phyloP scores from a whole-genome alignment of 768 basidiomycete genomes.

The Xanthoconium stramineum region DNA sequence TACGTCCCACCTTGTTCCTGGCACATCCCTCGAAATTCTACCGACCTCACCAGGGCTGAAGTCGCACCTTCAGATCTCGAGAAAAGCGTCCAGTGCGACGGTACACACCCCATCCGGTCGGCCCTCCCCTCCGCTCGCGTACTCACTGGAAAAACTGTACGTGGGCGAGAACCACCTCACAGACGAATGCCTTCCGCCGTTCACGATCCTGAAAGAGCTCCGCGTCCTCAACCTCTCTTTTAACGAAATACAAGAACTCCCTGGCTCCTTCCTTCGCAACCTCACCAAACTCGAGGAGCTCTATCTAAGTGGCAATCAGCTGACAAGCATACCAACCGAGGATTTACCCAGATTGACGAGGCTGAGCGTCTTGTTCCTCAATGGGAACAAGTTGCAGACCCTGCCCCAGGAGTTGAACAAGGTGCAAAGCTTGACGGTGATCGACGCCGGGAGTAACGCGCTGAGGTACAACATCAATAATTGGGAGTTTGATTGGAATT shows the following conservation, averaged over 20 bases:
- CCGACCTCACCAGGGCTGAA: constrained; percentile 9
- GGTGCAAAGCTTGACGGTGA: constrained; percentile 67
- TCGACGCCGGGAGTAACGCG: constrained; percentile 92
- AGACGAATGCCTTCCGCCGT: constrained; percentile 71
- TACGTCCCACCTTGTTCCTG: constrained; percentile 25
- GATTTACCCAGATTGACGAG: constrained; percentile 71
- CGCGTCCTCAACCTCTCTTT: constrained; percentile 88
- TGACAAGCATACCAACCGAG: constrained; percentile 86
- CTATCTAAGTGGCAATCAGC: constrained; percentile 93
- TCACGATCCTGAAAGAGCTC: constrained; percentile 76
- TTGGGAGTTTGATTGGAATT: constrained; percentile 99
- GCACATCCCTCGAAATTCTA: constrained; percentile 22
- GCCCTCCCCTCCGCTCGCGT: constrained; percentile 55
- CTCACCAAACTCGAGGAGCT: constrained; percentile 75
- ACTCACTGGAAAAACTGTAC: constrained; percentile 73
- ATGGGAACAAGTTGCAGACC: constrained; percentile 91
- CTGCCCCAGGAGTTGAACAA: constrained; percentile 88
- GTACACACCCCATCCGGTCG: constrained; percentile 30
- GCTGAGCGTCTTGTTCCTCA: constrained; percentile 78
- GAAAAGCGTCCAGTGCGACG: constrained; percentile 35
- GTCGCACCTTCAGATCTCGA: constrained; percentile 21
- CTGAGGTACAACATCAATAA: constrained; percentile 98
- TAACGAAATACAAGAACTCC: constrained; percentile 90
- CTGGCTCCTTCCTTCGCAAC: constrained; percentile 69
- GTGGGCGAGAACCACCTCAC: constrained; percentile 87